A percentile compares a stretch with the other conserved stretches of the same genome.
Evolutionary conservation across 768 basidiomycete genomes (phyloP).

Genomic region (Favolaschia claudopus): DNA sequence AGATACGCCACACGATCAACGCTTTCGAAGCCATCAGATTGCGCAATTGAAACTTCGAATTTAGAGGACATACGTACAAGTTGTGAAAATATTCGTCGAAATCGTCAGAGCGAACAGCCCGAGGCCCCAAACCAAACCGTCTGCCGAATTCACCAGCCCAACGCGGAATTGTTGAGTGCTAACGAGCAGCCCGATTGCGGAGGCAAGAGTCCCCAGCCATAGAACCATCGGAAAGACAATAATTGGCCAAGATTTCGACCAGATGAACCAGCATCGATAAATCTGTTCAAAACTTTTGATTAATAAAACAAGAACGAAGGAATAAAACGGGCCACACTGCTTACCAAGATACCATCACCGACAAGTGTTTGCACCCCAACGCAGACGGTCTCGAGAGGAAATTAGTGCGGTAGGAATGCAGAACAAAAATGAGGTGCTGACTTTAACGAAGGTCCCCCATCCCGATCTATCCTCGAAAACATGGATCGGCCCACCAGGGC

Average conservation of each 20-base stretch:
- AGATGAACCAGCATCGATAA: constrained; percentile 17
- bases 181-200: background rate
- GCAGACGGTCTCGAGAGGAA: background rate
- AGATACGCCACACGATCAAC: constrained; percentile 14
- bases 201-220: constrained; percentile 1
- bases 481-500: background rate
- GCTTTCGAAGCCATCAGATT: background rate
- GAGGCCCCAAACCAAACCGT: background rate
- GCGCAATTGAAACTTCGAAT: too few relatives aligned
- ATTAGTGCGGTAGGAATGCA: background rate
- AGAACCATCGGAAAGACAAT: background rate
- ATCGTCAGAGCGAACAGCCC: constrained; percentile 4
- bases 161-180: too few relatives aligned
- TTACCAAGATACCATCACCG: constrained; percentile 13
- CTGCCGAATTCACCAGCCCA: background rate
- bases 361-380: background rate
- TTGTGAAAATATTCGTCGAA: constrained; percentile 2
- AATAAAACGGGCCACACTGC: background rate
- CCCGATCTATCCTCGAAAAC: background rate
- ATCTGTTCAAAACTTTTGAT: background rate
- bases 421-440: background rate
- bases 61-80: background rate
- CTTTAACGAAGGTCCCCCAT: background rate
- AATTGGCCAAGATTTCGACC: background rate
- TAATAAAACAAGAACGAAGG: background rate